Conservation (phyloP, 768 basidiomycete species). For the Hygrophorus pudorinus region DNA sequence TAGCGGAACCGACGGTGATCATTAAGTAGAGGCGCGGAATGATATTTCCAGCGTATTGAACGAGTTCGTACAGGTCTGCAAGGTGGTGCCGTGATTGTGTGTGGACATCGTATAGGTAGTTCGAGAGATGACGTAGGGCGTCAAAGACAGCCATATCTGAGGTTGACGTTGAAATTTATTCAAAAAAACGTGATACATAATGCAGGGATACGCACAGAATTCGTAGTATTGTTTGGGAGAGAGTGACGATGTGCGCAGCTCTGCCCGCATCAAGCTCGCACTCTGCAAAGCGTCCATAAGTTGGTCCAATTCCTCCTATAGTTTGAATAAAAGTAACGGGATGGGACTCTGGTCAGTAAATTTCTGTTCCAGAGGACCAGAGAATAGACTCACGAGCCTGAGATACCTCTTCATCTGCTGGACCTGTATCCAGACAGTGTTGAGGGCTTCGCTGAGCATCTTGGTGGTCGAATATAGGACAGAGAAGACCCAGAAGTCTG, state of each 20-base stretch:
- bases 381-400: no score
- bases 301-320: constrained; percentile 84
- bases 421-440: constrained; percentile 83
- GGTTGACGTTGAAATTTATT: neutral
- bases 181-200: neutral
- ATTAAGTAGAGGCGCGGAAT: constrained; percentile 92
- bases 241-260: constrained; percentile 86
- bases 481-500: neutral
- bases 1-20: constrained; percentile 98
- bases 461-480: constrained; percentile 16
- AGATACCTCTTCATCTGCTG: constrained; percentile 93
- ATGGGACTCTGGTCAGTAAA: neutral
- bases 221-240: constrained; percentile 99
- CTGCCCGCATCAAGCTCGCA: constrained; percentile 94
- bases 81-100: constrained; percentile 86
- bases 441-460: constrained; percentile 74
- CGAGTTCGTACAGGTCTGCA: constrained; percentile 97
- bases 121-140: constrained; percentile 86
- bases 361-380: neutral
- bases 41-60: constrained; percentile 98
- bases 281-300: constrained; percentile 99
- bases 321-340: neutral
- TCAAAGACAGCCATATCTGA: constrained; percentile 99
- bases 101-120: constrained; percentile 96
- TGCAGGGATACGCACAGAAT: constrained; percentile 53